Evolutionary conservation across 495 filamentous ascomycete genomes (phyloP), one percentile per base, ranked within the genome.

Genomic region (Daldinia caldariorum): DNA sequence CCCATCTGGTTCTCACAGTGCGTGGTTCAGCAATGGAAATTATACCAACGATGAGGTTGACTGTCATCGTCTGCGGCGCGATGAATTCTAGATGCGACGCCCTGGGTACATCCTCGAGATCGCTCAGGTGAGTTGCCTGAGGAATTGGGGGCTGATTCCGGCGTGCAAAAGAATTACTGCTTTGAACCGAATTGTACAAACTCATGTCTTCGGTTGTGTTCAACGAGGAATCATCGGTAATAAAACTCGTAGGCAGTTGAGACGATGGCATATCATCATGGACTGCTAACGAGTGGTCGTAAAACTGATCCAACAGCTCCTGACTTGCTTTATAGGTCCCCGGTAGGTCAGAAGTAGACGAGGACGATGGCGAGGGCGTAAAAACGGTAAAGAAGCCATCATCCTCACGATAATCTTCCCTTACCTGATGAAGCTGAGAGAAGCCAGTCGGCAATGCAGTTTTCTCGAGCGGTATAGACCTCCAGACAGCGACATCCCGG

Each of bases 21-120:
- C 91, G 89, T 2, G 89, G 84, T 32, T 87, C 82, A 4, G 89
- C 83, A 54, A 94, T 83, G 37, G 89, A 87, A 60, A 97, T 89
- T 65, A 97, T 81, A 9, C 90, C 92, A 14, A 90, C 90, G 14
- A 97, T 84, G 9, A 97, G 72, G 72, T 93, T 93, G 57, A 93
- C 86, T 1, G 84, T 85, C 82, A 93, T 89, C 4, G 93, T 97
- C 76, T 93, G 90, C 1, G 93, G 93, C 29, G 81, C 79, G 60
- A 97, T 92, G 2, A 86, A 86, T 10, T 79, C 73, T 1, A 98
- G 79, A 75, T 92, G 85, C n/a, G 72, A 73, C 0, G 90, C 89
- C 20, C 82, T 87, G 5, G 94, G 94, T 32, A 98, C 81, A 68
- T 88, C 84, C 55, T 85, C 83, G 26, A 98, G 82, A 71, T 92